phyloP scores from a whole-genome alignment of 2,329 filamentous ascomycete species.

The Cercospora zeina region DNA sequence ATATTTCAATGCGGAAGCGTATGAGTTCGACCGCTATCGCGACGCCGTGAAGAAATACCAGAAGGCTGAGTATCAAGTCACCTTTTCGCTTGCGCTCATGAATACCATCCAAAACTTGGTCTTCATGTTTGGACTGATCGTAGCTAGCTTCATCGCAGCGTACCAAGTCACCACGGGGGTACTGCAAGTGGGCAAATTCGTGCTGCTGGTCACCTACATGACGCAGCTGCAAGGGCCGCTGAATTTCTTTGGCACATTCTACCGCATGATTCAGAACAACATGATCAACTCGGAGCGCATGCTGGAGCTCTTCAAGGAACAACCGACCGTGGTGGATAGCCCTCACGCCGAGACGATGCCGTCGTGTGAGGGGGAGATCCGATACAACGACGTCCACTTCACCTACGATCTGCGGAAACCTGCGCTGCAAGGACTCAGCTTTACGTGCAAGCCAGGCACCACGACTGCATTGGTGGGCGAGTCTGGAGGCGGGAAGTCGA shows the following conservation, averaged over 20 bases:
- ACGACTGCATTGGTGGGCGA: slow-evolving; percentile 96
- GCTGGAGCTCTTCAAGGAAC: slow-evolving; percentile 93
- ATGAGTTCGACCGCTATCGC: slow-evolving; percentile 60
- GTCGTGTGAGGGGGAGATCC: slow-evolving; percentile 75
- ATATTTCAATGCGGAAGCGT: slow-evolving; percentile 62
- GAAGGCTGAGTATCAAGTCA: slow-evolving; percentile 58
- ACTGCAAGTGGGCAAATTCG: slow-evolving; percentile 66
- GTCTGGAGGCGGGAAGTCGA: slow-evolving; percentile 95
- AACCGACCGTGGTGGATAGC: slow-evolving; percentile 83
- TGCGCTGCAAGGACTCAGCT: slow-evolving; percentile 78
- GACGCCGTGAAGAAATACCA: slow-evolving; percentile 60
- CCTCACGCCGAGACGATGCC: slow-evolving; percentile 63
- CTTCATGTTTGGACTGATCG: slow-evolving; percentile 64
- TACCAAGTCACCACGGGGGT: slow-evolving; percentile 66
- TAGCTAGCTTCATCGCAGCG: slow-evolving; percentile 69
- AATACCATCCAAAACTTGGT: slow-evolving; percentile 64
- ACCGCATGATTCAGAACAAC: slow-evolving; percentile 90
- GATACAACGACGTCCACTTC: slow-evolving; percentile 86
- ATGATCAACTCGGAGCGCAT: slow-evolving; percentile 97
- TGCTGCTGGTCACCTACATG: slow-evolving; percentile 73
- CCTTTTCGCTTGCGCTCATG: slow-evolving; percentile 58
- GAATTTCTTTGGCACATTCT: slow-evolving; percentile 86
- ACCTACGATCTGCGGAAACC: slow-evolving; percentile 84
- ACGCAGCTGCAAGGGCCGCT: slow-evolving; percentile 69
- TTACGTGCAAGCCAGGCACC: slow-evolving; percentile 83